Conservation (phyloP, 1,284 basidiomycete genomes). For the Inonotus obliquus region DNA sequence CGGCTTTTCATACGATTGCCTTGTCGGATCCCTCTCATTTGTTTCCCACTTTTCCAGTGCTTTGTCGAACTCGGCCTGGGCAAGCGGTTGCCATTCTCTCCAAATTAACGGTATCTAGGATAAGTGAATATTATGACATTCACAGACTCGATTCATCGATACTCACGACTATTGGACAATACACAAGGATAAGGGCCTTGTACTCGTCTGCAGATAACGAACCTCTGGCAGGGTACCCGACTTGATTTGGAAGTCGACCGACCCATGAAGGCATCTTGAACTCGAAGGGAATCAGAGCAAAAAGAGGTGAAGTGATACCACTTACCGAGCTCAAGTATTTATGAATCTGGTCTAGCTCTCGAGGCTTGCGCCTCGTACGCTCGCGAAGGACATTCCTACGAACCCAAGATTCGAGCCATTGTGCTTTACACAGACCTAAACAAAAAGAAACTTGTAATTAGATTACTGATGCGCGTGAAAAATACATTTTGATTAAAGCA, state of each 20-base stretch:
- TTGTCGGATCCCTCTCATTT: conserved; percentile 2
- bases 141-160: neutral
- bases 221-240: conserved; percentile 17
- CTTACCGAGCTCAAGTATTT: conserved; percentile 8
- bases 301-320: neutral
- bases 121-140: neutral
- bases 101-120: conserved; percentile 19
- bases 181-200: conserved; percentile 11
- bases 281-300: neutral
- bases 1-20: neutral
- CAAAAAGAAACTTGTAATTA: neutral
- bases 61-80: conserved; percentile 13
- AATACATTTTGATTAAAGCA: neutral
- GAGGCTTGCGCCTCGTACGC: neutral
- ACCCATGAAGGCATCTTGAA: conserved; percentile 18
- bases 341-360: conserved; percentile 17
- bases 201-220: conserved; percentile 15
- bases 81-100: conserved; percentile 13
- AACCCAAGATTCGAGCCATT: conserved; percentile 18
- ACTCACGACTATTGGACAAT: conserved; percentile 15
- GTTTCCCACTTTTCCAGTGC: conserved; percentile 13
- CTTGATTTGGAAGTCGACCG: conserved; percentile 12
- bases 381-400: neutral
- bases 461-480: neutral
- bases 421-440: conserved; percentile 12